A percentile compares a stretch with the other conserved stretches of the same genome.
These are phyloP conservation scores for Penicillium tannophilum DNA, from an alignment of 495 filamentous ascomycete genomes.

Conservation along the genomic window DNA sequence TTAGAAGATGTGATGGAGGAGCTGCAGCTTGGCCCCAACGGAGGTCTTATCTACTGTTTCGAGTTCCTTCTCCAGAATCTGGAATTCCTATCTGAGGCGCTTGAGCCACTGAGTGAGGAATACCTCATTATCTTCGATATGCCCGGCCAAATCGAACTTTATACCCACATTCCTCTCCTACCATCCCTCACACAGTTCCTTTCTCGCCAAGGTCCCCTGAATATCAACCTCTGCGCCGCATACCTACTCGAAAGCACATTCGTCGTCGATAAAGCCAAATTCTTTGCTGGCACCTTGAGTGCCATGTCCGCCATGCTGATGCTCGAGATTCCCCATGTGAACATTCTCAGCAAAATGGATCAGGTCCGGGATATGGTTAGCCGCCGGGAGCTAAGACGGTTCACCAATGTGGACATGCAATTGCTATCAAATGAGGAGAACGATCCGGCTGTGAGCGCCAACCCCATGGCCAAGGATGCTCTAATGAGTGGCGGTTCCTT, in stretches of 20 bases:
- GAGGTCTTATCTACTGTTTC: conserved; percentile 96
- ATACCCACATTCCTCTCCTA: conserved; percentile 92
- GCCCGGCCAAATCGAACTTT: conserved; percentile 98
- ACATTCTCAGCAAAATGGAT: conserved; percentile 96
- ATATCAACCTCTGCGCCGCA: conserved; percentile 89
- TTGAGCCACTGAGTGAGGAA: conserved; percentile 88
- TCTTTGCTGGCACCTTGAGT: conserved; percentile 91
- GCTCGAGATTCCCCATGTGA: conserved; percentile 94
- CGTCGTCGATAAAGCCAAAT: conserved; percentile 92
- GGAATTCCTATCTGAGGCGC: conserved; percentile 85
- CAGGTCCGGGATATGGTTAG: conserved; percentile 82
- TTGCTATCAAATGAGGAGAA: conserved; percentile 64
- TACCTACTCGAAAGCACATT: conserved; percentile 96
- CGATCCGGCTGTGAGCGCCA: conserved; percentile 37
- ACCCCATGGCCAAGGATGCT: conserved; percentile 62
- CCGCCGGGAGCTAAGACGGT: conserved; percentile 81
- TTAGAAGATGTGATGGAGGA: conserved; percentile 99
- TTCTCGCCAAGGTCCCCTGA: conserved; percentile 74
- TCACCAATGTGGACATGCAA: conserved; percentile 78
- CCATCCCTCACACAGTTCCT: conserved; percentile 84
- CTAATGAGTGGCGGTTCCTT: conserved; percentile 80
- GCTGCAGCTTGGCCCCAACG: conserved; percentile 89
- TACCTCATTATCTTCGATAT: conserved; percentile 97
- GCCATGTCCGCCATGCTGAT: conserved; percentile 99
- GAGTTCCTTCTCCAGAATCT: conserved; percentile 92